Conservation (phyloP, 2,329 filamentous ascomycete genomes). For the Colletotrichum sojae region DNA sequence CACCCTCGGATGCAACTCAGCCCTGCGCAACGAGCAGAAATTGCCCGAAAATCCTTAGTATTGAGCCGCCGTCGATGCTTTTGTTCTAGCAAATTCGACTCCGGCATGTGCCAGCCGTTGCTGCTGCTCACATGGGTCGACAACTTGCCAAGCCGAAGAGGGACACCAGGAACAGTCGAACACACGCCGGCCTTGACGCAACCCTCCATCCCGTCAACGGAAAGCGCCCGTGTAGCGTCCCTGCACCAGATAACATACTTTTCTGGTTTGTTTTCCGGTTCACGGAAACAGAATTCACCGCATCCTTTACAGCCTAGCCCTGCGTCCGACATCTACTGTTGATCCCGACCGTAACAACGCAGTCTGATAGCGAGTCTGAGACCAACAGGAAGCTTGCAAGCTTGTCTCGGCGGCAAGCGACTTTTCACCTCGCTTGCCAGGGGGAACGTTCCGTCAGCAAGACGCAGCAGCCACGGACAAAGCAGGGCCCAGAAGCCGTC, state of each 20-base stretch:
- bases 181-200: constrained; percentile 7
- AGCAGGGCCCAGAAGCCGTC: constrained; percentile 15
- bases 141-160: constrained; percentile 8
- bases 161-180: constrained; percentile 1
- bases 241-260: not conserved
- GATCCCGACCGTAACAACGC: not conserved
- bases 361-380: not conserved
- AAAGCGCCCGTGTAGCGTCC: not conserved
- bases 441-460: constrained; percentile 6
- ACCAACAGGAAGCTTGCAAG: constrained; percentile 13
- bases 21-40: constrained; percentile 9
- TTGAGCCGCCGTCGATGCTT: not conserved
- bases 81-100: not conserved
- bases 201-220: constrained; percentile 1
- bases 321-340: constrained; percentile 1
- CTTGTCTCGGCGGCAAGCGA: too few relatives aligned
- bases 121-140: not conserved
- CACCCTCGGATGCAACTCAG: constrained; percentile 20
- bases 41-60: not conserved
- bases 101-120: not conserved
- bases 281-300: constrained; percentile 31
- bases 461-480: not conserved
- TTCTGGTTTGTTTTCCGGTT: constrained; percentile 14
- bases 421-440: too few relatives aligned
- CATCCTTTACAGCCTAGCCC: not conserved